A percentile compares a stretch with the other conserved stretches of the same genome.
Evolutionary conservation across 2,329 filamentous ascomycete genomes (phyloP).

Genomic region (Cordyceps cateniannulata): DNA sequence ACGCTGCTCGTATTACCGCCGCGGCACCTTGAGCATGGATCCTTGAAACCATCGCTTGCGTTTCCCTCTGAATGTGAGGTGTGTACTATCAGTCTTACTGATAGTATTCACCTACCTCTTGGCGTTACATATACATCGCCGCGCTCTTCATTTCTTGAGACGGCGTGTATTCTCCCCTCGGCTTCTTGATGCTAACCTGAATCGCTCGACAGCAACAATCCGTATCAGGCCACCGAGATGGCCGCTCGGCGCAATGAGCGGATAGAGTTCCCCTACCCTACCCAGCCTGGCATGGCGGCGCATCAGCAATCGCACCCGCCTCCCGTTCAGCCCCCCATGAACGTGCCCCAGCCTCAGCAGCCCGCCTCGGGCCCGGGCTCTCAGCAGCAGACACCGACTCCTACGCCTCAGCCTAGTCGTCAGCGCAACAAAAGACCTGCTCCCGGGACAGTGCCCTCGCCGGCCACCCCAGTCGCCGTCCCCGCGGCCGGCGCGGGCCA

Average conservation of each 20-base stretch:
- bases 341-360: slow-evolving; percentile 28
- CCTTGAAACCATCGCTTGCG: neutral
- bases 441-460: slow-evolving; percentile 32
- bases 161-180: neutral
- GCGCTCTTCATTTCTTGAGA: neutral
- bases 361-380: slow-evolving; percentile 30
- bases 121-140: neutral
- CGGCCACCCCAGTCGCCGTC: slow-evolving; percentile 26
- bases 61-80: neutral
- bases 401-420: slow-evolving; percentile 32
- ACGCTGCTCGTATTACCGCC: neutral
- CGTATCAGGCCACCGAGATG: slow-evolving; percentile 45
- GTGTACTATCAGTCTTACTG: neutral
- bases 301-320: slow-evolving; percentile 29
- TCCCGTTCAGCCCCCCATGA: slow-evolving; percentile 37
- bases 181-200: neutral
- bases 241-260: slow-evolving; percentile 32
- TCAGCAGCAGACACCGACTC: slow-evolving; percentile 32
- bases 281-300: slow-evolving; percentile 32
- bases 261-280: slow-evolving; percentile 37
- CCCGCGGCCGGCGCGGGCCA: slow-evolving; percentile 28
- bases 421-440: slow-evolving; percentile 39
- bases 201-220: slow-evolving; percentile 30
- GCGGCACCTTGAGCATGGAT: neutral
- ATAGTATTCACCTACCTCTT: too few relatives aligned